Base-by-base conservation (phyloP, 345 rosid genomes). In the Moricandia arvensis region DNA sequence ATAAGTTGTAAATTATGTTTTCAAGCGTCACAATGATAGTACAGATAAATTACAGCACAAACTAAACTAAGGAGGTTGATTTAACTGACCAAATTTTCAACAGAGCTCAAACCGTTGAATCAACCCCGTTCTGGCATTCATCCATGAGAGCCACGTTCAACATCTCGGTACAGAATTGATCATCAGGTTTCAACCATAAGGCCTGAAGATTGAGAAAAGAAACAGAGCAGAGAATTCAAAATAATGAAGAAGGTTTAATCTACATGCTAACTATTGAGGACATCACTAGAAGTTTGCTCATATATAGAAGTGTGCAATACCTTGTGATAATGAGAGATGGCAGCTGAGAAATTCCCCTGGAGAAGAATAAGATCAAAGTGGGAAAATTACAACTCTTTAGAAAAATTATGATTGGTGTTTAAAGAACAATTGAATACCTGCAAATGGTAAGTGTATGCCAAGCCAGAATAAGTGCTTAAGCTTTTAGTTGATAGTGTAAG, bases 381-480 rank as follows among this genome's bases (percentile, higher is more conserved):
- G 24, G 33, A 60, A 66, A 37, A 21, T 53, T 51, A 54, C 29
- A 5, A 53, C 2, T 63, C 27, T 49, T 69, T 63, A 47, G 47
- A 71, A 61, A 77, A 47, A 5, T 45, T 45, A 45, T 27, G 65
- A 38, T n/a, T 53, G 7, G 24, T 3, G 65, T 45, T 60, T 67
- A 38, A 37, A 54, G 38, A 68, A 34, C 21, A 55, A 47, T 10
- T 37, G 38, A 61, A 47, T 84, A 94, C 99, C 97, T 88, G 96
- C 83, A 95, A 78, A 82, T 90, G 97, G 69, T 88, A 90, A 24
- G 97, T 88, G 85, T 89, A 95, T n/a, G 99, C 99, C 75, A 95
- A 91, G 73, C 99, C 99, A 0, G 96, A 89, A 81, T 90, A 93
- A 59, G 99, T 93, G 82, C 97, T 89, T 84, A 89, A 81, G 72